Evolutionary conservation across 768 basidiomycete genomes (phyloP).

Genomic region (Phaeotremella fagi): DNA sequence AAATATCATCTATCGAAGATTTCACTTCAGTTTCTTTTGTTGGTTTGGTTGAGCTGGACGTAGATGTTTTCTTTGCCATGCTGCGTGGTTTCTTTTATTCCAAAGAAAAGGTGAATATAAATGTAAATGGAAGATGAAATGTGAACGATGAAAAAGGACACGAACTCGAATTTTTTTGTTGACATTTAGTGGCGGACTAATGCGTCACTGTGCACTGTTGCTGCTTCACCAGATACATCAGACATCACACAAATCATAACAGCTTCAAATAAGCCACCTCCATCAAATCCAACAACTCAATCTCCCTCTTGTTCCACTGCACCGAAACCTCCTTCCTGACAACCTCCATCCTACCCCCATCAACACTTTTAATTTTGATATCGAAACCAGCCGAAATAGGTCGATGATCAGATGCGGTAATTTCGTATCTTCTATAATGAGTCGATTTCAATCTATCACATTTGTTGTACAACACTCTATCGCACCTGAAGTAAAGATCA

Average conservation of each 20-base stretch:
- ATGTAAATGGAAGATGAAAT: neutral
- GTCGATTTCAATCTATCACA: slow-evolving; percentile 58
- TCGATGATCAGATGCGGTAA: slow-evolving; percentile 82
- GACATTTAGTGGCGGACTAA: no score
- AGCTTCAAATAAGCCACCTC: slow-evolving; percentile 1
- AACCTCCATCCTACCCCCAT: slow-evolving; percentile 56
- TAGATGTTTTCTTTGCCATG: neutral
- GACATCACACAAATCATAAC: neutral
- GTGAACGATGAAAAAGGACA: no score
- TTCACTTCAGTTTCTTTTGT: neutral
- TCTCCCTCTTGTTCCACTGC: slow-evolving; percentile 48
- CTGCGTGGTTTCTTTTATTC: neutral
- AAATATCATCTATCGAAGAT: slow-evolving; percentile 28
- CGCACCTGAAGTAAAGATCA: slow-evolving; percentile 54
- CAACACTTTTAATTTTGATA: slow-evolving; percentile 68
- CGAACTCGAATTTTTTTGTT: no score
- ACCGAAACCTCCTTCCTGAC: slow-evolving; percentile 59
- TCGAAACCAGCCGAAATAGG: slow-evolving; percentile 77
- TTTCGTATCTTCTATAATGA: slow-evolving; percentile 77
- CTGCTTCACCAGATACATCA: no score
- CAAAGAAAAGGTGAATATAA: no score
- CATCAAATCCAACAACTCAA: slow-evolving; percentile 39
- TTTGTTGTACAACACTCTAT: slow-evolving; percentile 75
- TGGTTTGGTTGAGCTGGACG: neutral
- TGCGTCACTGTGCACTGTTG: no score